Base-by-base conservation (phyloP, 2,329 filamentous ascomycete genomes). In the Teratosphaeria pseudoeucalypti region DNA sequence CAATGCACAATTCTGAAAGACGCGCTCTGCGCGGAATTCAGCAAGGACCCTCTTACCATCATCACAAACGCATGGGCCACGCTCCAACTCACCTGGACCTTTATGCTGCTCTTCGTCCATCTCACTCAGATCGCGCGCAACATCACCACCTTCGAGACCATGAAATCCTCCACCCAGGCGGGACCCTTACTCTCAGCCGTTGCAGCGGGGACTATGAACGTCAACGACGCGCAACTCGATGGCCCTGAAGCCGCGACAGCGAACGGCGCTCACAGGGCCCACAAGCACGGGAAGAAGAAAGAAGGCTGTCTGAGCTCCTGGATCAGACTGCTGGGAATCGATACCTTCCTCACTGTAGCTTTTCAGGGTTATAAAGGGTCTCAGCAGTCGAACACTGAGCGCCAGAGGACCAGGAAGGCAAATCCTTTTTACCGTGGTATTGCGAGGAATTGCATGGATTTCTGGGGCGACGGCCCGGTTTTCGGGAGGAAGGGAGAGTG, bases 71-170 rank as follows among this genome's bases (percentile, higher is more conserved):
- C 89, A 32, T 99, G 94, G 94, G 82, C 83, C 6, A 81, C 83
- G 2, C 78, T 96, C 52, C 95, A 99, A 74, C 82, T 96, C 34
- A 87, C 90, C 23, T 99, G 94, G 94, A 90, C 97, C 2, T 86
- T 88, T n/a, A 97, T 99, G 92, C 85, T 99, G 37, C 81, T 96
- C 61, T 88, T 91, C 64, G 95, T 97, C 5, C 95, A 99, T 72
- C 85, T 96, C 57, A 81, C 96, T 56, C 94, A 99, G 72, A 87
- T 99, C 57, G 88, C 91, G 0, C 86, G 91, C 62, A 95, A 92
- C 60, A 87, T 95, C 79, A 99, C 94, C 1, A 99, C 94, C 0
- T 97, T 89, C 75, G 94, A 99, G 75, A 95, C 92, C 73, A 97
- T 99, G 92, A 86, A 87, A 63, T 88, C 90, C 56, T 80, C 79